Evolutionary conservation across 345 rosid genomes (phyloP), one percentile per base, ranked within the genome.

Genomic region (Carallia brachiata): DNA sequence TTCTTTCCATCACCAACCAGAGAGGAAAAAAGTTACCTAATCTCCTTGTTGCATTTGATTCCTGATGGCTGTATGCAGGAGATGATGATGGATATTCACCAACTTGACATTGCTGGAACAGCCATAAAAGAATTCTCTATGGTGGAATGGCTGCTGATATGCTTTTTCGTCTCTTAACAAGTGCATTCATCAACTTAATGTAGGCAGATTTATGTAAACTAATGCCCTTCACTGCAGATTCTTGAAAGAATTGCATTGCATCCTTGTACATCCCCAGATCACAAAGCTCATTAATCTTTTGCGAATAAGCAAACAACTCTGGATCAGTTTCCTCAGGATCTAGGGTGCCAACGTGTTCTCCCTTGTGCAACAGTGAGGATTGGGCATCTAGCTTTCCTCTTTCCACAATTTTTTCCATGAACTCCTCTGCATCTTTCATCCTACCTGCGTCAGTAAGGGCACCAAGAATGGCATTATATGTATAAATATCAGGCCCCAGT

Each of bases 241-340:
- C 80, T 44, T 68, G 69, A 70, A 74, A 82, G 30, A 77, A 75
- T 34, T 75, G 54, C 82, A 85, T 75, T 60, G 87, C 80, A 75
- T 82, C 89, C 73, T 84, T 89, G 76, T 74, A 88, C 71, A 70
- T 89, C 72, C 90, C 84, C 63, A 78, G 85, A 62, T 68, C 70
- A 68, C 94, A 94, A n/a, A 90, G 86, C 40, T 88, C 89, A 70
- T 71, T 83, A 66, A 90, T 90, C 70, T 86, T 74, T 73, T 86
- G 87, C 0, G 96, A 86, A 65, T 79, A 77, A 16, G 83, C 80
- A 76, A 79, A 30, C 61, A 78, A 74, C 73, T 79, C 78, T 59
- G 59, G 65, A 70, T 79, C 83, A 65, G 69, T 36, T 78, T 82
- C 85, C 70, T 73, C 77, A 5, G 19, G 44, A 53, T 80, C 81